Evolutionary conservation across 164 flowering plant genomes (phyloP), one percentile per base, ranked within the genome.

Genomic region (Annona cherimola): DNA sequence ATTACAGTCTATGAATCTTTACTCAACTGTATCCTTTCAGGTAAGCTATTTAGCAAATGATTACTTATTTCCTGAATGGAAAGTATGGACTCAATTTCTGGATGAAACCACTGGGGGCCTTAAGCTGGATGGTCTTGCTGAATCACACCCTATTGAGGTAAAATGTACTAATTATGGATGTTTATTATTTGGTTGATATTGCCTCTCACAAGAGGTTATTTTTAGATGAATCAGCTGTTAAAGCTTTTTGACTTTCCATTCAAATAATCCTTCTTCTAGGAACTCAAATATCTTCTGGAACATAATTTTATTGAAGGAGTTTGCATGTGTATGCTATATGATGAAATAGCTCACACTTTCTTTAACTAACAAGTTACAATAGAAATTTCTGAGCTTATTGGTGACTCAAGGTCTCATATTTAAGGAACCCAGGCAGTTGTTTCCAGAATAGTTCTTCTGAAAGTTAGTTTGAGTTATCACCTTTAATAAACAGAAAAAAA

Each of bases 131-230:
- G 97, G 89, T 19, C 96, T 96, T 61, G 86, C 85, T 35, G 97
- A 89, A 82, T 93, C 99, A 43, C 99, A 96, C 73, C 98, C 99
- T 42, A 93, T 96, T 73, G 99, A 96, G 93, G 99, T 92, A 41
- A 63, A 6, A 46, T 57, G 54, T 70, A 46, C 50, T 45, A 50
- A 14, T 42, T 12, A 11, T 11, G 54, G 6, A 40, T 43, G 45
- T 7, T 43, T 50, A 2, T 50, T 16, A 50, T 50, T 50, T 50
- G 14, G 63, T 68, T 41, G 18, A 3, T 69, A 16, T 69, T 43
- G 59, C 55, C 42, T 41, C 18, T 59, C 45, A 3, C 54, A 66
- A 68, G 70, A 7, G 60, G 14, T 16, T 16, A 50, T 64, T 61
- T 64, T 40, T 9, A 6, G 3, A 64, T 14, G 41, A 40, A 8